A percentile compares a stretch with the other conserved stretches of the same genome.
Evolutionary conservation across 176 grass and related monocot species (phyloP).

Genomic region (Chrysopogon serrulatus): DNA sequence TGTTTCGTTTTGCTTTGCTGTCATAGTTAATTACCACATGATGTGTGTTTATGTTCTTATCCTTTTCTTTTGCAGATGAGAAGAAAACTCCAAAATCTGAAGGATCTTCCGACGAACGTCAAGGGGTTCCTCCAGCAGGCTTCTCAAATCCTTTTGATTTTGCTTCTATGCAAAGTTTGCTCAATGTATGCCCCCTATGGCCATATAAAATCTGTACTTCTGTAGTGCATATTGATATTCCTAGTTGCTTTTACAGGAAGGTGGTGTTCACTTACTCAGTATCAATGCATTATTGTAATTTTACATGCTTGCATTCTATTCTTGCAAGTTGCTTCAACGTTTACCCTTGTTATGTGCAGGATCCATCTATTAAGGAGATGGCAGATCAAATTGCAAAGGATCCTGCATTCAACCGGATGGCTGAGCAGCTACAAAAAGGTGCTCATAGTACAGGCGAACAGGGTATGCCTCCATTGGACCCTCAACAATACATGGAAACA

Average conservation of each 20-base stretch:
- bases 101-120: constrained; percentile 44
- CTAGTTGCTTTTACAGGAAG: not conserved
- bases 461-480: constrained; percentile 60
- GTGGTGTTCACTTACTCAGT: not conserved
- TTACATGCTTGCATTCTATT: no score
- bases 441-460: constrained; percentile 62
- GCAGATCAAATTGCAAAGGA: constrained; percentile 82
- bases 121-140: constrained; percentile 35
- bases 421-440: constrained; percentile 72
- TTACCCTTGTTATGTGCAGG: constrained; percentile 40
- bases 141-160: constrained; percentile 68
- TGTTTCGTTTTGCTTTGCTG: not conserved
- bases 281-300: not conserved
- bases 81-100: constrained; percentile 57
- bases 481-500: constrained; percentile 77
- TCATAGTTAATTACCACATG: not conserved
- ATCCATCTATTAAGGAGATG: constrained; percentile 96
- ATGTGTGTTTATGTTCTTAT: not conserved
- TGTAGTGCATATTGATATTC: not conserved
- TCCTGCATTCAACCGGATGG: constrained; percentile 89
- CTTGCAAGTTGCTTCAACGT: not conserved
- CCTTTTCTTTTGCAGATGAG: constrained; percentile 36
- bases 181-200: constrained; percentile 50
- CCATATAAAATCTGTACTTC: not conserved
- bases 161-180: constrained; percentile 60